phyloP scores from a whole-genome alignment of 768 basidiomycete species.

The Amanita phalloides region DNA sequence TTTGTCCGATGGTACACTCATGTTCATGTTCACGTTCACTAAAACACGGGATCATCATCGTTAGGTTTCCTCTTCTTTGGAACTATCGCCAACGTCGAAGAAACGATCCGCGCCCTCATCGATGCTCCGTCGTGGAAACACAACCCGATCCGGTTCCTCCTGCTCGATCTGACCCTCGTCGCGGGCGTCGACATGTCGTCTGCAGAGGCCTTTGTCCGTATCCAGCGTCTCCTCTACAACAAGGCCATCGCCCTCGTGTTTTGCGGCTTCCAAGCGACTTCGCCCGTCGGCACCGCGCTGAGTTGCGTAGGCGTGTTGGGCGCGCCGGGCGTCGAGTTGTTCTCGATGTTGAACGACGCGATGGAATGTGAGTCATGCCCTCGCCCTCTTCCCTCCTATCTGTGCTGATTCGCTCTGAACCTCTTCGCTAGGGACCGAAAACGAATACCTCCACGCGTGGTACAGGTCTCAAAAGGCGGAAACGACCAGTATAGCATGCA shows the following conservation, averaged over 20 bases:
- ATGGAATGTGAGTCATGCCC: constrained; percentile 66
- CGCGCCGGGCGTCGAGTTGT: constrained; percentile 71
- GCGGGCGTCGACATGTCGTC: constrained; percentile 91
- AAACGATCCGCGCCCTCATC: constrained; percentile 68
- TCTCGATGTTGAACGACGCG: constrained; percentile 76
- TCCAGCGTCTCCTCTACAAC: constrained; percentile 69
- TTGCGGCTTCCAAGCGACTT: constrained; percentile 65
- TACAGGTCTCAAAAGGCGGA: constrained; percentile 57
- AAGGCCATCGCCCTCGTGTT: constrained; percentile 81
- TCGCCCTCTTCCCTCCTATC: not conserved
- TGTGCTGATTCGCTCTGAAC: not conserved
- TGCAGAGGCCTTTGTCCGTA: constrained; percentile 88
- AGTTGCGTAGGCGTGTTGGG: constrained; percentile 71
- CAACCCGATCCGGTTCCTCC: constrained; percentile 80
- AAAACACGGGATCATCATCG: no score
- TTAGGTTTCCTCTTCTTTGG: constrained; percentile 74
- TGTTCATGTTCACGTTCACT: no score
- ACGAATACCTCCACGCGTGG: constrained; percentile 80
- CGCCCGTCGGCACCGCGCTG: constrained; percentile 59
- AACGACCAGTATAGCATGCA: constrained; percentile 26
- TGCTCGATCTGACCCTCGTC: constrained; percentile 80
- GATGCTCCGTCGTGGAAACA: constrained; percentile 59
- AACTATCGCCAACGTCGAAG: constrained; percentile 86
- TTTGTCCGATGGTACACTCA: no score
- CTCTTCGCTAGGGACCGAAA: constrained; percentile 67